Conservation (phyloP, 192 early-diverging fungal species). For the Coemansia sp. region DNA sequence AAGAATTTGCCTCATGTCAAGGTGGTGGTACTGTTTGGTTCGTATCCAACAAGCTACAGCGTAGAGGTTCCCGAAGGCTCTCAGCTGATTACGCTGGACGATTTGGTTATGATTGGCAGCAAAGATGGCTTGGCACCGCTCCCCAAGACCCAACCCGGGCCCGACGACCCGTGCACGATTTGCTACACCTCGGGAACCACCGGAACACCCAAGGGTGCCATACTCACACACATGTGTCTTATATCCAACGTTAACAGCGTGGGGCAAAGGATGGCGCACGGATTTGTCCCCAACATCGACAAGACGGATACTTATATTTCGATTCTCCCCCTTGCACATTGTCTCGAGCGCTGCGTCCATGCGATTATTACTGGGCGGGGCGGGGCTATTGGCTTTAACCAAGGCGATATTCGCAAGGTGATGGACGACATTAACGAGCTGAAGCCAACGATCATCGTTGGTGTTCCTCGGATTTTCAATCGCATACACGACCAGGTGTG, state of each 20-base stretch:
- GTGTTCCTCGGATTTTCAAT: constrained; percentile 86
- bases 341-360: constrained; percentile 83
- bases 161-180: constrained; percentile 58
- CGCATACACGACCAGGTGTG: constrained; percentile 88
- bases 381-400: constrained; percentile 61
- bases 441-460: constrained; percentile 72
- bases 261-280: constrained; percentile 20
- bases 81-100: constrained; percentile 68
- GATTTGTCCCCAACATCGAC: constrained; percentile 38
- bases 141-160: constrained; percentile 49
- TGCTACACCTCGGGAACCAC: constrained; percentile 93
- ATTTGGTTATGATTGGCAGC: constrained; percentile 51
- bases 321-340: constrained; percentile 87
- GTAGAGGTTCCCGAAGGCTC: constrained; percentile 33
- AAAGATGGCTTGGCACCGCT: constrained; percentile 57
- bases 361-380: constrained; percentile 64
- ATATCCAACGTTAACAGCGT: constrained; percentile 60
- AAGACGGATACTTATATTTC: constrained; percentile 67
- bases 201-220: constrained; percentile 93
- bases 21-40: constrained; percentile 59
- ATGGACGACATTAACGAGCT: constrained; percentile 77
- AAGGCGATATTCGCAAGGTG: constrained; percentile 65
- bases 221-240: constrained; percentile 82
- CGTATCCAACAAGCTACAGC: constrained; percentile 21
- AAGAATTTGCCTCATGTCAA: constrained; percentile 58